Conservation (phyloP, 78 protist genomes). For the Mantamonas sphyraenae region DNA sequence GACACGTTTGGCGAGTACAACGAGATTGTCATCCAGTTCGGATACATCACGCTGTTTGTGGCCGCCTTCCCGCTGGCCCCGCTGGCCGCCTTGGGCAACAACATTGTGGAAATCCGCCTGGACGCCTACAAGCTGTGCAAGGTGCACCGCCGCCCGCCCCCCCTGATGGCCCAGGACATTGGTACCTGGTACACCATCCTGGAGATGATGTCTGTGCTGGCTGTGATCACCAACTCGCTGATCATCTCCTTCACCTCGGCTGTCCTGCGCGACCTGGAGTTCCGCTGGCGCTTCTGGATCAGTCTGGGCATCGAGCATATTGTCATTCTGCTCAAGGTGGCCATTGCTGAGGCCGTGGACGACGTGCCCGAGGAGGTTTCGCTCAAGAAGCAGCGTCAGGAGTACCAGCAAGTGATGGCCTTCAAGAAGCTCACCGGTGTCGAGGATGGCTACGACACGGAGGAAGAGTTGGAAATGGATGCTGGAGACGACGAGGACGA, state of each 20-base stretch:
- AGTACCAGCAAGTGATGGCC: no score
- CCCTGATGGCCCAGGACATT: background rate
- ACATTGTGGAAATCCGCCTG: conserved; percentile 43
- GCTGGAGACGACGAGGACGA: conserved; percentile 49
- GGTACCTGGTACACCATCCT: background rate
- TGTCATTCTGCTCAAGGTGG: background rate
- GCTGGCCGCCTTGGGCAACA: conserved; percentile 38
- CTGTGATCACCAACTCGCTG: background rate
- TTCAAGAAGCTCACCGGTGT: no score
- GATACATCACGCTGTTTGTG: conserved; percentile 46
- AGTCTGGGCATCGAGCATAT: no score
- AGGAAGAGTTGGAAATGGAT: conserved; percentile 69
- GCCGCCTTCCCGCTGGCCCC: conserved; percentile 60
- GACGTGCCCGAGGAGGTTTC: background rate
- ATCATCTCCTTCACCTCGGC: background rate
- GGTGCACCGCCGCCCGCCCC: conserved; percentile 11
- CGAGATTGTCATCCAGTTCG: conserved; percentile 27
- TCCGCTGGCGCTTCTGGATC: no score
- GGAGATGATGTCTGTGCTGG: background rate
- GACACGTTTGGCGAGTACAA: background rate
- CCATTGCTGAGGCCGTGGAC: background rate
- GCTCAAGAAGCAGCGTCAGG: no score
- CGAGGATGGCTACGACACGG: conserved; percentile 84
- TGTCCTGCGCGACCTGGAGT: background rate
- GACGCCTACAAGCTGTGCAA: conserved; percentile 48